Base-by-base conservation (phyloP, 208 protist species). In the Herpetomonas muscarum region DNA sequence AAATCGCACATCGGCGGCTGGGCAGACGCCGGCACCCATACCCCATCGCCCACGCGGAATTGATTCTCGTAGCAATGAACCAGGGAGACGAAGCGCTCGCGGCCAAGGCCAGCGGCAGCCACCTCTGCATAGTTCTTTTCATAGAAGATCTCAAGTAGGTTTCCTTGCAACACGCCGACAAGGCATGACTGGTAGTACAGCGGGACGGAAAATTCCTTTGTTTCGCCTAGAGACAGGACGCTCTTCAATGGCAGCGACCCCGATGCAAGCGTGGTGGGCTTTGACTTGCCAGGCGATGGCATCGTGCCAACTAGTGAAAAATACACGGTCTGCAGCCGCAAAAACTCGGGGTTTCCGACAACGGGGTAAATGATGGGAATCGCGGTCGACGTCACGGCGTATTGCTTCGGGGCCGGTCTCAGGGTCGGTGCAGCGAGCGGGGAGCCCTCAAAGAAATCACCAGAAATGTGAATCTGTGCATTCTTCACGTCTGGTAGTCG, bases 31-130 rank as follows among this genome's bases (percentile, higher is more conserved):
- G 74, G 39, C 9, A 52, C 47, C 72, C 75, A 90, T 2, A 22
- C 19, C 17, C 67, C 66, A 37, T 52, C 52, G 10, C 25, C 19
- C 10, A 69, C 64, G 17, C 70, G 54, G 13, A 78, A 37, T 44
- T 85, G 61, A 44, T 87, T 90, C 55, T 90, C 83, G 59, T 78
- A 84, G 61, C 72, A 84, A 12, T 61, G 70, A 19, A 79, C 72
- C 5, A 85, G 39, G 6, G 70, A 42, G 4, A 74, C 67, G 44
- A 70, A 70, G 0, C 59, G 67, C 6, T 64, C 74, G 29, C 48
- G 46, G 21, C 34, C 53, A 28, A 82, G 45, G 13, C 78, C 78
- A 19, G 64, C 55, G 10, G 66, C 58, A 19, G 64, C 63, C 31
- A 81, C 42, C 55, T 81, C 66, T 2, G 70, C 74, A 19, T 54